These are phyloP conservation scores for Ogataea nonfermentans DNA, from an alignment of 805 yeast genomes.

Conservation along the genomic window DNA sequence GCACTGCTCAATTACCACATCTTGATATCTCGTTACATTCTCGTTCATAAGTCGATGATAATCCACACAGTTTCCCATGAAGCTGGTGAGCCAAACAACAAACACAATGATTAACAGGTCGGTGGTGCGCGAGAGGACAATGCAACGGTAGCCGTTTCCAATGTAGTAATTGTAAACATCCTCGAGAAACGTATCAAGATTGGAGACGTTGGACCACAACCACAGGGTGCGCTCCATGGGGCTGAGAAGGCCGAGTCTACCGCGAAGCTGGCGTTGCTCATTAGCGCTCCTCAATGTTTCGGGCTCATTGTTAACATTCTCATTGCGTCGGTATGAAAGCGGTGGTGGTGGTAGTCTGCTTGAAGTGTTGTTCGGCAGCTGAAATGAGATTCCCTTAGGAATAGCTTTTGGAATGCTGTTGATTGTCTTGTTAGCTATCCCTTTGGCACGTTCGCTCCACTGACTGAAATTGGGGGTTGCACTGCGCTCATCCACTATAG, in stretches of 20 bases:
- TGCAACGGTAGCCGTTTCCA: conserved; percentile 82
- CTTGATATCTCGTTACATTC: conserved; percentile 36
- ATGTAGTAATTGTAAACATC: conserved; percentile 82
- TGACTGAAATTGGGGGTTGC: conserved; percentile 22
- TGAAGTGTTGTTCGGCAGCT: conserved; percentile 20
- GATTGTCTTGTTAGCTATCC: conserved; percentile 28
- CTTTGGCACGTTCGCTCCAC: conserved; percentile 28
- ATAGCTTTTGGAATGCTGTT: conserved; percentile 24
- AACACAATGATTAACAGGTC: conserved; percentile 76
- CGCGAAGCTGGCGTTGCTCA: conserved; percentile 28
- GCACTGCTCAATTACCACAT: conserved; percentile 49
- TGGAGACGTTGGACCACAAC: conserved; percentile 95
- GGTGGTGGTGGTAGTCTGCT: conserved; percentile 22
- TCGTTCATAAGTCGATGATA: conserved; percentile 35
- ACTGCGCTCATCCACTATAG: conserved; percentile 15
- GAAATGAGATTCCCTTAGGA: conserved; percentile 24
- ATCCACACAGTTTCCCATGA: conserved; percentile 79
- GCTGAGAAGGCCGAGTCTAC: conserved; percentile 44
- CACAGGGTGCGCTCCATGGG: conserved; percentile 81
- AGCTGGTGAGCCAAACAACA: conserved; percentile 75
- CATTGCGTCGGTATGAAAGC: conserved; percentile 13
- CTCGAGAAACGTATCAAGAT: conserved; percentile 79
- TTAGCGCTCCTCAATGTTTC: conserved; percentile 5
- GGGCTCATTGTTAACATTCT: conserved; percentile 8
- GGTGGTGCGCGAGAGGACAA: conserved; percentile 60